Conservation (phyloP, 106 monocot species). For the Dendrobium huoshanense region DNA sequence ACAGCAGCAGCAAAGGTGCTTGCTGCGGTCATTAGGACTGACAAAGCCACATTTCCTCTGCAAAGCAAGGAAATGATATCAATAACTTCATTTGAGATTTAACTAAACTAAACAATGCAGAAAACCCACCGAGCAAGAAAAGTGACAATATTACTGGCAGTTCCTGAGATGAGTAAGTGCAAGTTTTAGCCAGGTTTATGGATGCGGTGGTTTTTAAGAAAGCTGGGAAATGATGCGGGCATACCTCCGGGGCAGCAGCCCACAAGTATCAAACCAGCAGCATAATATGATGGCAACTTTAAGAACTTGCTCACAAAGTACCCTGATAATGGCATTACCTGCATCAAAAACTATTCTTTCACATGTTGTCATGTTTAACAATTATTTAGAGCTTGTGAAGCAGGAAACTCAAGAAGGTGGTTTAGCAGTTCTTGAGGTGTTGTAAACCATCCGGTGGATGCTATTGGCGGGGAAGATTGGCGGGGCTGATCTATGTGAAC, state of each 20-base stretch:
- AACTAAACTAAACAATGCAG: not conserved
- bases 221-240: not conserved
- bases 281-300: slow-evolving; percentile 81
- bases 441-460: no score
- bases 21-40: slow-evolving; percentile 86
- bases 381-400: no score
- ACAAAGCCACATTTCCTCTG: slow-evolving; percentile 93
- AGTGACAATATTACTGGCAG: slow-evolving; percentile 91
- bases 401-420: no score
- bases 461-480: no score
- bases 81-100: not conserved
- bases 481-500: no score
- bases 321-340: slow-evolving; percentile 96
- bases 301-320: slow-evolving; percentile 65
- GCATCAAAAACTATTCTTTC: slow-evolving; percentile 11
- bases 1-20: slow-evolving; percentile 86
- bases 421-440: no score
- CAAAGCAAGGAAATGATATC: slow-evolving; percentile 17
- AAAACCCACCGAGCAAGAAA: slow-evolving; percentile 71
- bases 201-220: not conserved
- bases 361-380: not conserved
- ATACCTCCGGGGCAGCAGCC: slow-evolving; percentile 98
- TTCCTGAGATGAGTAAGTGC: slow-evolving; percentile 43
- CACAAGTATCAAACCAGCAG: slow-evolving; percentile 86
- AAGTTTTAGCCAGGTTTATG: not conserved